These are phyloP conservation scores for Brassica juncea DNA, from an alignment of 345 rosid genomes.

Conservation along the genomic window DNA sequence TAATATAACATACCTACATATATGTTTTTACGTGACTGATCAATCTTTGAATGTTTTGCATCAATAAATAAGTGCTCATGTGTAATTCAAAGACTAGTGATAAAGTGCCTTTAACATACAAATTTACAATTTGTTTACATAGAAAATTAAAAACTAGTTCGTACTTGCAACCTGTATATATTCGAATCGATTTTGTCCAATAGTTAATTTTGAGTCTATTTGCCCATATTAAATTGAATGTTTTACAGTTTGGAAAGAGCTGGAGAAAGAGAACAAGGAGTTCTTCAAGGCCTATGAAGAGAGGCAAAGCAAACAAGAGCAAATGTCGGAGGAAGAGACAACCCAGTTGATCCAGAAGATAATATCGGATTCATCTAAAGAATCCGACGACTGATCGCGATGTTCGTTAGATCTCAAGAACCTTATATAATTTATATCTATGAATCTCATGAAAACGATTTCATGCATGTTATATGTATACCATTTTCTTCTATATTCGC, in stretches of 20 bases:
- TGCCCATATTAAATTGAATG: background rate
- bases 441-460: slow-evolving; percentile 37
- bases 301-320: slow-evolving; percentile 60
- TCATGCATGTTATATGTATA: slow-evolving; percentile 27
- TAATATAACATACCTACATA: background rate
- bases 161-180: background rate
- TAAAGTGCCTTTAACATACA: background rate
- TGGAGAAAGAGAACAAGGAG: slow-evolving; percentile 89
- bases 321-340: slow-evolving; percentile 85
- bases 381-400: slow-evolving; percentile 42
- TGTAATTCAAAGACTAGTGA: background rate
- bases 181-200: background rate
- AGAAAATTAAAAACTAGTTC: background rate
- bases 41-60: background rate
- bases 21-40: background rate
- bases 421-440: slow-evolving; percentile 13
- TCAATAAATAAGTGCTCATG: background rate
- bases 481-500: slow-evolving; percentile 13
- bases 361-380: slow-evolving; percentile 61
- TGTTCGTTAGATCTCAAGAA: slow-evolving; percentile 31
- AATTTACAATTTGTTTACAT: background rate
- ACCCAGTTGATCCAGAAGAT: slow-evolving; percentile 70
- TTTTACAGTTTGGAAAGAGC: slow-evolving; percentile 77
- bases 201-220: background rate
- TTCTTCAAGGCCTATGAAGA: slow-evolving; percentile 72